These are phyloP conservation scores for Aspergillus ostianus DNA, from an alignment of 495 filamentous ascomycete species.

Conservation along the genomic window DNA sequence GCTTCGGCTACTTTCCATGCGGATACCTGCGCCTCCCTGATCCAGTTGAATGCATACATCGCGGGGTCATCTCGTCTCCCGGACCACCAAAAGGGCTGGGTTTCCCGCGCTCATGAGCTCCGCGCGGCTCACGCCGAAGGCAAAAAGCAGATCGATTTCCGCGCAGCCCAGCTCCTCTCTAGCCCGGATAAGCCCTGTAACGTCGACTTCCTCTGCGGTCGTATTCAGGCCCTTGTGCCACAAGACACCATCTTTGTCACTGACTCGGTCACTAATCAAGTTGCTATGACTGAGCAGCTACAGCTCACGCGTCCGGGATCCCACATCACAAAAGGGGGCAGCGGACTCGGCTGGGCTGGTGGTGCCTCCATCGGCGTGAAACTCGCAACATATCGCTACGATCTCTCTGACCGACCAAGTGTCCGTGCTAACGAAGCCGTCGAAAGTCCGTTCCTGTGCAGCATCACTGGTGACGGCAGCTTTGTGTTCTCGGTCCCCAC, in stretches of 20 bases:
- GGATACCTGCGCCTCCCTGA: constrained; percentile 15
- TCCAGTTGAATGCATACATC: constrained; percentile 19
- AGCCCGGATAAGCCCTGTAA: constrained; percentile 15
- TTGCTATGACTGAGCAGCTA: constrained; percentile 15
- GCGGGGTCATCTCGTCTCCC: constrained; percentile 3
- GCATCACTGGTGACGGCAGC: constrained; percentile 30
- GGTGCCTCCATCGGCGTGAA: constrained; percentile 30
- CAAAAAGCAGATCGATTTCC: constrained; percentile 11
- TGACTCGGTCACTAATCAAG: constrained; percentile 29
- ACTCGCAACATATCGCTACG: constrained; percentile 19
- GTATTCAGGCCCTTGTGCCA: constrained; percentile 16
- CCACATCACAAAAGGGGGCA: constrained; percentile 28
- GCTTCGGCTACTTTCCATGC: constrained; percentile 18
- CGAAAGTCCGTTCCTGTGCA: constrained; percentile 21
- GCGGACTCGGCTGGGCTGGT: constrained; percentile 29
- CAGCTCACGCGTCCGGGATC: constrained; percentile 18
- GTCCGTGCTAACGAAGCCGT: constrained; percentile 4
- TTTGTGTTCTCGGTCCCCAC: constrained; percentile 29
- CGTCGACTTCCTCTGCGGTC: constrained; percentile 20
- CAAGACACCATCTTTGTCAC: constrained; percentile 20
- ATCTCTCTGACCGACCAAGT: constrained; percentile 9
- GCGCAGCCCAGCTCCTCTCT: constrained; percentile 14
- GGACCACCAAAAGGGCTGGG: constrained; percentile 1
- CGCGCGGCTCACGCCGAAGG: constrained; percentile 5
- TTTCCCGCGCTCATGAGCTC: not conserved